phyloP scores from a whole-genome alignment of 2,329 filamentous ascomycete species.

The Xylaria sp. region DNA sequence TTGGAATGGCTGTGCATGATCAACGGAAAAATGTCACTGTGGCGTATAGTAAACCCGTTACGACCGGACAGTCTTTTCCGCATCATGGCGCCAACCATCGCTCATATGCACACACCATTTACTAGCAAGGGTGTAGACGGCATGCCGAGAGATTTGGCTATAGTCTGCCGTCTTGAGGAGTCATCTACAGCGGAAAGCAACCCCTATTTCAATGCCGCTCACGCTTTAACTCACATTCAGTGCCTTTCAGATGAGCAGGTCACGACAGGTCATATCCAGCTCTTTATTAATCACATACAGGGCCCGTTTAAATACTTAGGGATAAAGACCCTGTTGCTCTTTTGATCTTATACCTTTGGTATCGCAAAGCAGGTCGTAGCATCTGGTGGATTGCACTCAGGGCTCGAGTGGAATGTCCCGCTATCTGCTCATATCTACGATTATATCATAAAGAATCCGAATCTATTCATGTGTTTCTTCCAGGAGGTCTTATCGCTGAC shows the following conservation, averaged over 20 bases:
- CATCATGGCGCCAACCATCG: conserved; percentile 51
- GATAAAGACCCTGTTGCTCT: conserved; percentile 54
- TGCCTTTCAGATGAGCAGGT: conserved; percentile 47
- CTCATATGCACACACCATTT: conserved; percentile 52
- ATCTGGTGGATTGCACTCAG: conserved; percentile 59
- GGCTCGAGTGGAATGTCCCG: conserved; percentile 55
- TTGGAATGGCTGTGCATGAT: conserved; percentile 53
- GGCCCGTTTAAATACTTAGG: conserved; percentile 49
- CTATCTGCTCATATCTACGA: conserved; percentile 55
- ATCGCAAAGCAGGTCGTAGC: conserved; percentile 53
- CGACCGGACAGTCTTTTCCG: conserved; percentile 52
- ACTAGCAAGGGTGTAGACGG: conserved; percentile 44
- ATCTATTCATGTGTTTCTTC: conserved; percentile 50
- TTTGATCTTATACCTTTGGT: conserved; percentile 57
- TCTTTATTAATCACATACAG: conserved; percentile 52
- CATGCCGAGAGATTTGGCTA: conserved; percentile 44
- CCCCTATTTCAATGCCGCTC: conserved; percentile 54
- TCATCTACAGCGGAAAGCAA: conserved; percentile 52
- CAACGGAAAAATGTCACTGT: conserved; percentile 53
- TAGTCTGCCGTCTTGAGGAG: conserved; percentile 43
- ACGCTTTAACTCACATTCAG: conserved; percentile 51
- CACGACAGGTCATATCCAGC: conserved; percentile 48
- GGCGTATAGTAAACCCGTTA: conserved; percentile 50
- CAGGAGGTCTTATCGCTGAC: conserved; percentile 36
- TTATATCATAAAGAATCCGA: conserved; percentile 46